Base-by-base conservation (phyloP, 2,329 filamentous ascomycete species). In the Karstenula rhodostoma region DNA sequence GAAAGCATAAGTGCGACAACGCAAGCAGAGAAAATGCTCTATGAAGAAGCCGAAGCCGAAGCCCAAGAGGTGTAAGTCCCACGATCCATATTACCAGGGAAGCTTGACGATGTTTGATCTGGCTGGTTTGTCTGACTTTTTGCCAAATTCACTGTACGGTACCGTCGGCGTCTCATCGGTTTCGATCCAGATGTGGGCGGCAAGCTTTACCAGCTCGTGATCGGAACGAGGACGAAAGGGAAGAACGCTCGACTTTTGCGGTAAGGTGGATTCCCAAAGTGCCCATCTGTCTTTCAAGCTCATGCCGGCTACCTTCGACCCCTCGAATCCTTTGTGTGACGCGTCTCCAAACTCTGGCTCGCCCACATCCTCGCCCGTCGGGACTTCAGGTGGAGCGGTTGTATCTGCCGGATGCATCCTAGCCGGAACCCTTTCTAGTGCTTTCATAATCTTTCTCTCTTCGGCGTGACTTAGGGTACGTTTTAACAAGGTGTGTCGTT, bases 401-500 rank as follows among this genome's bases (percentile, higher is more conserved):
- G n/a, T n/a, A 25, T 23, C n/a, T 22, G 19, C 3, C 35, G 10
- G 9, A 17, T 29, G 22, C 25, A n/a, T 25, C n/a, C 22, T 17
- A 40, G 5, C n/a, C n/a, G 33, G 13, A 33, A 42, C 35, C 27
- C 49, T 37, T 42, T 42, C 33, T 6, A 27, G 4, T 27, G 49
- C 22, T 22, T 40, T 15, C 33, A 52, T 25, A 6, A 40, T 40
- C 3, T 42, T 42, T 15, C 27, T 19, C 43, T 57, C 54, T n/a
- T 60, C 64, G 40, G 66, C 56, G 27, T 63, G 59, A 29, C 64
- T 62, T 44, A 60, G 58, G 19, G 62, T 65, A 53, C 66, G 60
- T 47, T 61, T 63, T 37, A 64, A 57, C n/a, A 62, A 61, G 37
- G 65, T 58, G 52, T 62, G 59, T 51, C 65, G 64, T 61, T 58